phyloP scores from a whole-genome alignment of 345 rosid genomes.

The Turnera subulata region DNA sequence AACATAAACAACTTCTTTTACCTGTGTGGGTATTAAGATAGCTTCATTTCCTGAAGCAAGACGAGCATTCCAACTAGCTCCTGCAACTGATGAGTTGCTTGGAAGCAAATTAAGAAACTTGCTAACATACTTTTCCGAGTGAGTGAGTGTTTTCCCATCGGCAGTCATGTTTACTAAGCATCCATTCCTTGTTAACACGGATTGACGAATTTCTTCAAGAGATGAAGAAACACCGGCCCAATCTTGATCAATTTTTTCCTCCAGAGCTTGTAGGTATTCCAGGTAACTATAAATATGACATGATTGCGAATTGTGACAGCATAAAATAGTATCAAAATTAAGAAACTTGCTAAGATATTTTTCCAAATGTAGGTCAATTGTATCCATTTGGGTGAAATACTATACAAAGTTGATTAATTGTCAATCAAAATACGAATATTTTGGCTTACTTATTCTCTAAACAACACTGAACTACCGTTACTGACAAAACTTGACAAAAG shows the following conservation, averaged over 20 bases:
- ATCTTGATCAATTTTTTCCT: constrained; percentile 77
- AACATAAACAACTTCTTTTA: constrained; percentile 8
- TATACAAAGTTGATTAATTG: too few species aligned
- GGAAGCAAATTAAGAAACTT: constrained; percentile 91
- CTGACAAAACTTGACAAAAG: neutral
- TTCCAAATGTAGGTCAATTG: too few species aligned
- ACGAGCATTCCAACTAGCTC: constrained; percentile 52
- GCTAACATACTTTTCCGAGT: constrained; percentile 54
- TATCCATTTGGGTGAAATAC: too few species aligned
- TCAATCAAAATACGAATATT: too few species aligned
- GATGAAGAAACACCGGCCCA: constrained; percentile 88
- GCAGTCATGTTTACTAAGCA: constrained; percentile 90
- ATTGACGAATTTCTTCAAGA: constrained; percentile 76
- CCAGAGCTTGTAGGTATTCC: constrained; percentile 74
- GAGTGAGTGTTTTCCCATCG: constrained; percentile 61
- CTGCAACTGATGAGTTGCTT: constrained; percentile 38
- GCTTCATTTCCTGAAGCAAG: constrained; percentile 78
- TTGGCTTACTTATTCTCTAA: too few species aligned
- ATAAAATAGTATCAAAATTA: neutral
- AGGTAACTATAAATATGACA: constrained; percentile 53
- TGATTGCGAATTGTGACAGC: constrained; percentile 17
- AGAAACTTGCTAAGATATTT: too few species aligned
- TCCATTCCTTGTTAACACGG: constrained; percentile 67
- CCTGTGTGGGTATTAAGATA: constrained; percentile 95
- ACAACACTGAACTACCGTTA: too few species aligned